Evolutionary conservation across 1,284 basidiomycete species (phyloP).

Genomic region (Hemileia vastatrix): DNA sequence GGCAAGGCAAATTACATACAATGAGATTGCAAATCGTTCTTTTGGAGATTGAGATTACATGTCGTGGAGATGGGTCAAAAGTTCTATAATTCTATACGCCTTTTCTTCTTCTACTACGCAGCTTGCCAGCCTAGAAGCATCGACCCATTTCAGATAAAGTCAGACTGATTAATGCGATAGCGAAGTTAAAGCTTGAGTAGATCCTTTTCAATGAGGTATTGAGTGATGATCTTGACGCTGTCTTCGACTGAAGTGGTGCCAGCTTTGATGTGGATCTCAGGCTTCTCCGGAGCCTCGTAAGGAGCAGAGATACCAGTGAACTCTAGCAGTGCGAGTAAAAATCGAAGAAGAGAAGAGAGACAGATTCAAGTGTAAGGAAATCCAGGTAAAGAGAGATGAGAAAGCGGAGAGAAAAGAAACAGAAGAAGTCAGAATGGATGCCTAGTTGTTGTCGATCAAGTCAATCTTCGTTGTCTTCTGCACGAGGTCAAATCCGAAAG

Average conservation of each 20-base stretch:
- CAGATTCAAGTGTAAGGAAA: neutral
- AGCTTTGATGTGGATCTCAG: conserved; percentile 90
- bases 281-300: conserved; percentile 75
- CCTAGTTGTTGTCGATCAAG: neutral
- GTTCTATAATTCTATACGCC: too few relatives aligned
- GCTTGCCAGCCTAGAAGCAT: too few relatives aligned
- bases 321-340: conserved; percentile 50
- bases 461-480: neutral
- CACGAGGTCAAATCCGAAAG: too few relatives aligned
- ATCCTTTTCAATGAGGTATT: conserved; percentile 64
- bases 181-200: too few relatives aligned
- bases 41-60: too few relatives aligned
- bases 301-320: conserved; percentile 97
- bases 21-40: too few relatives aligned
- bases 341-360: neutral
- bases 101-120: too few relatives aligned
- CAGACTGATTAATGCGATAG: too few relatives aligned
- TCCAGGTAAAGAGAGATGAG: neutral
- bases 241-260: conserved; percentile 67
- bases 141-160: too few relatives aligned
- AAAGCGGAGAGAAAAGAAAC: neutral
- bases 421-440: neutral
- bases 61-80: too few relatives aligned
- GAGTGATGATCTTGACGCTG: conserved; percentile 68
- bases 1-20: too few relatives aligned